Evolutionary conservation across 2,329 filamentous ascomycete species (phyloP).

Genomic region (Chaetomium globosum): DNA sequence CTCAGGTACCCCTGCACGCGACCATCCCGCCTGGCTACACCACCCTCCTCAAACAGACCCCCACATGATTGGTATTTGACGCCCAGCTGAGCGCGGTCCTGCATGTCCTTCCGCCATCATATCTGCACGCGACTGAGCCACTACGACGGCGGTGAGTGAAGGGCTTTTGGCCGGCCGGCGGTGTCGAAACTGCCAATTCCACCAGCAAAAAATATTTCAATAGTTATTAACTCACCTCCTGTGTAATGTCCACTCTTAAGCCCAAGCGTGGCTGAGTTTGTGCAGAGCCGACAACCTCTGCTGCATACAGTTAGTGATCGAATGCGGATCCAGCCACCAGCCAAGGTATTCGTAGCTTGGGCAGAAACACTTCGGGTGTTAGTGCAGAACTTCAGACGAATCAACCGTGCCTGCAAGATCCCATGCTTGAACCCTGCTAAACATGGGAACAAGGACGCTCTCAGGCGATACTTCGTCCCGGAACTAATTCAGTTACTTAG

Average conservation of each 20-base stretch:
- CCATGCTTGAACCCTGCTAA: conserved; percentile 6
- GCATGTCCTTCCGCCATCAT: conserved; percentile 10
- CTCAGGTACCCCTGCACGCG: conserved; percentile 12
- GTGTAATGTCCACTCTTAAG: neutral
- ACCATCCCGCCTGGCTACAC: neutral
- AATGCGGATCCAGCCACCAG: too few species aligned
- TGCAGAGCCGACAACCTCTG: neutral
- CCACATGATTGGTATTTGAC: conserved; percentile 13
- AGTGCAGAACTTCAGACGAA: neutral
- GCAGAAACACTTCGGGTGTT: too few species aligned
- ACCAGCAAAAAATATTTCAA: neutral
- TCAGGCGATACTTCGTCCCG: too few species aligned
- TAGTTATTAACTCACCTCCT: neutral
- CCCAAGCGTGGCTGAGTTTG: neutral
- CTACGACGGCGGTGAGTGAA: neutral
- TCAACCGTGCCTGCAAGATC: neutral
- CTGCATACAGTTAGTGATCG: too few species aligned
- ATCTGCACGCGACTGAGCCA: neutral
- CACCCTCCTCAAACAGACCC: conserved; percentile 1
- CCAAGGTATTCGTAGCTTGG: too few species aligned
- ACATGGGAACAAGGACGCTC: neutral
- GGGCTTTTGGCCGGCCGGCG: neutral
- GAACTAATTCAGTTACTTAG: neutral
- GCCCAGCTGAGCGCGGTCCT: neutral
- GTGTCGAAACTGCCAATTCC: neutral